A percentile compares a stretch with the other conserved stretches of the same genome.
Conservation (phyloP, 768 basidiomycete genomes). For the Boletus rubescentipes region DNA sequence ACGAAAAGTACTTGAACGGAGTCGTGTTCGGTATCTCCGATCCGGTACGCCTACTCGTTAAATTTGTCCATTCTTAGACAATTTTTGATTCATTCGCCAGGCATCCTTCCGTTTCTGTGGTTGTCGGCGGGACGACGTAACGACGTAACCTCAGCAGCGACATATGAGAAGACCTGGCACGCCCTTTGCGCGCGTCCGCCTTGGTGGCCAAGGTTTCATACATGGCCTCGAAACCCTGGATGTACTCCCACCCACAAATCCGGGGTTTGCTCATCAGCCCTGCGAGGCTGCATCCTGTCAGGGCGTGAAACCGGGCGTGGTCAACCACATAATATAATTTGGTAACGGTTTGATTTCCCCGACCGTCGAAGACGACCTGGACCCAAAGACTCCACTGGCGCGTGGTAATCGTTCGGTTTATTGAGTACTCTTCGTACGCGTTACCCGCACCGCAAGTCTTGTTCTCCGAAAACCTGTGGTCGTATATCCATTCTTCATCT, state of each 20-base stretch:
- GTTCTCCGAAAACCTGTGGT: constrained; percentile 20
- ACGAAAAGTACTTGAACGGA: neutral
- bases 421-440: neutral
- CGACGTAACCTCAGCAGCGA: constrained; percentile 16
- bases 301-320: constrained; percentile 13
- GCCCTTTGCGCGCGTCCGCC: constrained; percentile 30
- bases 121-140: constrained; percentile 10
- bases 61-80: constrained; percentile 13
- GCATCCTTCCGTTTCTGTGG: constrained; percentile 9
- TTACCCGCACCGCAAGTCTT: neutral
- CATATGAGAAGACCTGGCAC: constrained; percentile 23
- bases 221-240: constrained; percentile 1
- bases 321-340: constrained; percentile 15
- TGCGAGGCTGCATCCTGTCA: constrained; percentile 16
- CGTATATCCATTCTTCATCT: constrained; percentile 1
- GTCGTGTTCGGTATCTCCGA: constrained; percentile 1
- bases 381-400: constrained; percentile 26
- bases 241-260: constrained; percentile 16
- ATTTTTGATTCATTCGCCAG: constrained; percentile 1
- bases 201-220: constrained; percentile 19
- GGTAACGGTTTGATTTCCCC: constrained; percentile 22
- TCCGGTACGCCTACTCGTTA: constrained; percentile 1
- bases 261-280: constrained; percentile 26
- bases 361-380: constrained; percentile 24
- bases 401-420: constrained; percentile 26